Evolutionary conservation across 2,329 filamentous ascomycete genomes (phyloP), one percentile per base, ranked within the genome.

Genomic region (Nigrospora osmanthi): DNA sequence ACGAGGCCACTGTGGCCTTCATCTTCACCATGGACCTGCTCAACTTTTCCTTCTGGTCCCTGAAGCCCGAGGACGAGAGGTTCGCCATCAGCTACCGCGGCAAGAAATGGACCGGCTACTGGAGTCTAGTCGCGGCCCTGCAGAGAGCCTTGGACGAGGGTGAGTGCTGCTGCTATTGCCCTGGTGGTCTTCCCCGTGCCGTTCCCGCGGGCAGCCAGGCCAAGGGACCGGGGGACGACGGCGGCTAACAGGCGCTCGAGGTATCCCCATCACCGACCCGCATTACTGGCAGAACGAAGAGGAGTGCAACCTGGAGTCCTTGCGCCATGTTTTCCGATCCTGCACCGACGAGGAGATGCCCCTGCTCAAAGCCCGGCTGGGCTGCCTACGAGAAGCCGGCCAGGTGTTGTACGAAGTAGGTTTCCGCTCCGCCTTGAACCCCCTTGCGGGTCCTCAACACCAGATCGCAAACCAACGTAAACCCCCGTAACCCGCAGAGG

Each of bases 1-100:
- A 94, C 59, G 86, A 88, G 58, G 75, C 67, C 42, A 90, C 89
- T 0, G 80, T 95, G 17, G 84, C 87, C 51, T 97, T 98, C 61
- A 91, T 98, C 56, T 97, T 98, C 62, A 89, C 87, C 16, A 95
- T 98, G 89, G 93, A 98, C 62, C 65, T 98, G 28, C 70, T 98
- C 42, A 98, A 98, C 62, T 98, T 97, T 61, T 94, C 85, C 17
- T 98, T 98, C 64, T 98, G 93, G 93, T 94, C 88, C 13, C 83
- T 87, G 43, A 60, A 67, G 38, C 64, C 71, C 0, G 82, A 86
- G 11, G 75, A 81, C 6, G 81, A 91, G 55, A 76, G 89, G 11
- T 98, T 91, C 63, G 78, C 85, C 11, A 77, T 98, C 36, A 83
- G 87, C 46, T 97, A 96, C 64, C 78, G 76, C 38, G 89, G 81